A percentile compares a stretch with the other conserved stretches of the same genome.
Conservation (phyloP, 352 stramenopile species). For the Globisporangium uncinulatum region DNA sequence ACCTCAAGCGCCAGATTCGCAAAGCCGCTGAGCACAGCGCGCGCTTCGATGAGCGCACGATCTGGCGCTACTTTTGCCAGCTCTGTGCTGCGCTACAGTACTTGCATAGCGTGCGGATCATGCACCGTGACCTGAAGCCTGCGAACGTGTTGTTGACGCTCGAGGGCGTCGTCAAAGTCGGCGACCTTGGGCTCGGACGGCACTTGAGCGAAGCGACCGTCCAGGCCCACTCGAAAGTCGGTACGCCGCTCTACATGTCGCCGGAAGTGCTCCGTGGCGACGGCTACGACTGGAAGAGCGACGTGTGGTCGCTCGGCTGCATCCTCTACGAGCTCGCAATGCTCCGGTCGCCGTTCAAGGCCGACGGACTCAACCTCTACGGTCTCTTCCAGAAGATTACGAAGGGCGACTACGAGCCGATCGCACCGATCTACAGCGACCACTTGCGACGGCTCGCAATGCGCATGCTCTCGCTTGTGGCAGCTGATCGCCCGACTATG, state of each 20-base stretch:
- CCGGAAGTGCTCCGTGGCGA: slow-evolving; percentile 91
- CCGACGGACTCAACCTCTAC: slow-evolving; percentile 87
- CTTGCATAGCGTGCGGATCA: slow-evolving; percentile 87
- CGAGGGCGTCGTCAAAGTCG: slow-evolving; percentile 88
- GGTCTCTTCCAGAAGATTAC: slow-evolving; percentile 92
- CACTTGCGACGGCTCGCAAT: slow-evolving; percentile 48
- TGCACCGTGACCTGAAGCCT: slow-evolving; percentile 93
- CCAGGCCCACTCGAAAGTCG: slow-evolving; percentile 88
- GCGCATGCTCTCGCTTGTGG: slow-evolving; percentile 66
- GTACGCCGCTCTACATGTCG: slow-evolving; percentile 94
- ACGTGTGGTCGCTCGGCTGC: slow-evolving; percentile 94
- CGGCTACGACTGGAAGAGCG: slow-evolving; percentile 94
- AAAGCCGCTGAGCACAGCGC: slow-evolving; percentile 83
- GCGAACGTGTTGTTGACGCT: slow-evolving; percentile 93
- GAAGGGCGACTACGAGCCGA: slow-evolving; percentile 73
- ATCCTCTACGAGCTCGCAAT: slow-evolving; percentile 95
- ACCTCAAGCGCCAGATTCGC: slow-evolving; percentile 91
- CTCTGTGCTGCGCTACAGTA: slow-evolving; percentile 84
- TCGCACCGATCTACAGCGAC: slow-evolving; percentile 59
- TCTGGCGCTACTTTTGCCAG: slow-evolving; percentile 93
- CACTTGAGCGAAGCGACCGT: slow-evolving; percentile 78
- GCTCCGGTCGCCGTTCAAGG: slow-evolving; percentile 93
- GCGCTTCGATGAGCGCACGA: slow-evolving; percentile 89
- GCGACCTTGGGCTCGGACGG: slow-evolving; percentile 70
- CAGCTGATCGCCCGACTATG: slow-evolving; percentile 53